Evolutionary conservation across 129 eudicot species (phyloP).

Genomic region (Mikania micrantha): DNA sequence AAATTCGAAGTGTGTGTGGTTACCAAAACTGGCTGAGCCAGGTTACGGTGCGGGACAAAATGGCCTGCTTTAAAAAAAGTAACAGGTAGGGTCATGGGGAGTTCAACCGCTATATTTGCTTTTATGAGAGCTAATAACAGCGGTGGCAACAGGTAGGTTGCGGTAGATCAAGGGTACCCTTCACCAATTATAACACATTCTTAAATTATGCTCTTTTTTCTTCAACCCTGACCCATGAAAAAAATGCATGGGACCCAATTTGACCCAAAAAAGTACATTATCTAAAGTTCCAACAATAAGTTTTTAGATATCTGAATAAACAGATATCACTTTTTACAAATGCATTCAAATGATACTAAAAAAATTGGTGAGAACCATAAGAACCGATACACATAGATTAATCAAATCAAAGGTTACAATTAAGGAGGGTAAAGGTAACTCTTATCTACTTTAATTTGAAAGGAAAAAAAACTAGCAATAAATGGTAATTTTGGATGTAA

Average conservation of each 20-base stretch:
- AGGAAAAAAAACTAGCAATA: too few relatives aligned
- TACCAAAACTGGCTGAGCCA: not conserved
- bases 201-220: not conserved
- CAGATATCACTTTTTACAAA: too few relatives aligned
- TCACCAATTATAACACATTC: not conserved
- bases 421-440: too few relatives aligned
- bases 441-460: too few relatives aligned
- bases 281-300: not conserved
- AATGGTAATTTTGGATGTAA: too few relatives aligned
- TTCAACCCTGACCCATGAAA: not conserved
- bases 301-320: not conserved
- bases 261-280: not conserved
- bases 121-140: not conserved
- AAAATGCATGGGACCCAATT: not conserved
- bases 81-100: not conserved
- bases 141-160: not conserved
- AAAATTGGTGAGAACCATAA: too few relatives aligned
- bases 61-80: not conserved
- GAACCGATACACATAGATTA: too few relatives aligned
- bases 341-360: too few relatives aligned
- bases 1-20: not conserved
- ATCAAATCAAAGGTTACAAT: too few relatives aligned
- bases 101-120: not conserved
- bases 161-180: not conserved
- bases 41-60: not conserved